phyloP scores from a whole-genome alignment of 139 green algal genomes.

The Nannochloris sp. region DNA sequence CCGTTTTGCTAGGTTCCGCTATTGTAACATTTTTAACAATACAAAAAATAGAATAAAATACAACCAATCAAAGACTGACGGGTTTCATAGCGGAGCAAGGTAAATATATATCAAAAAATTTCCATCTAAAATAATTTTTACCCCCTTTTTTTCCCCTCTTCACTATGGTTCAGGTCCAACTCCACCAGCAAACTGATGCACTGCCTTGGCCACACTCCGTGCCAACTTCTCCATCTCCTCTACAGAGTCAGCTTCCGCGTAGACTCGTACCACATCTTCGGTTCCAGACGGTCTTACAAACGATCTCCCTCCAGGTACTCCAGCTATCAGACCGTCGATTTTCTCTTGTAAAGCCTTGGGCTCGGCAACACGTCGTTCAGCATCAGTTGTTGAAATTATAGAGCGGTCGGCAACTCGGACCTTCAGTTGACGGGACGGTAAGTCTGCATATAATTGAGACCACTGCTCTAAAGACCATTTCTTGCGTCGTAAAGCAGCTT shows the following conservation, averaged over 20 bases:
- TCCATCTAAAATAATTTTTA: no score
- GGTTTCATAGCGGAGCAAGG: no score
- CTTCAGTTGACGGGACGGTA: conserved; percentile 81
- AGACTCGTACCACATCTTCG: conserved; percentile 94
- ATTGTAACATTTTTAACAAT: no score
- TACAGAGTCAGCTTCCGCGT: conserved; percentile 81
- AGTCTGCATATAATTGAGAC: conserved; percentile 77
- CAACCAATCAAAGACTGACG: no score
- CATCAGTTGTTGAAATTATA: conserved; percentile 57
- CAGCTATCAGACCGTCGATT: conserved; percentile 55
- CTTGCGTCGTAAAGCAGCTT: conserved; percentile 62
- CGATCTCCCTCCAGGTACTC: conserved; percentile 43
- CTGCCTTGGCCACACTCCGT: conserved; percentile 33
- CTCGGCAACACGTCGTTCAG: conserved; percentile 59
- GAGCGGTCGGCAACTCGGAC: conserved; percentile 63
- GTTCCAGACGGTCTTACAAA: conserved; percentile 93
- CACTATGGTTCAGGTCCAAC: conserved; percentile 13
- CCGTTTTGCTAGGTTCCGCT: no score
- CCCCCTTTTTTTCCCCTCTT: neutral
- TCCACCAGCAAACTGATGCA: conserved; percentile 39
- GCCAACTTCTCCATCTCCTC: conserved; percentile 68
- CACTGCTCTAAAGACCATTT: conserved; percentile 64
- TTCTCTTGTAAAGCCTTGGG: conserved; percentile 59
- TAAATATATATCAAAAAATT: no score
- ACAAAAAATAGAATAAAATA: no score